A percentile compares a stretch with the other conserved stretches of the same genome.
phyloP scores from a whole-genome alignment of 2,329 filamentous ascomycete species.

The Colletotrichum filicis region DNA sequence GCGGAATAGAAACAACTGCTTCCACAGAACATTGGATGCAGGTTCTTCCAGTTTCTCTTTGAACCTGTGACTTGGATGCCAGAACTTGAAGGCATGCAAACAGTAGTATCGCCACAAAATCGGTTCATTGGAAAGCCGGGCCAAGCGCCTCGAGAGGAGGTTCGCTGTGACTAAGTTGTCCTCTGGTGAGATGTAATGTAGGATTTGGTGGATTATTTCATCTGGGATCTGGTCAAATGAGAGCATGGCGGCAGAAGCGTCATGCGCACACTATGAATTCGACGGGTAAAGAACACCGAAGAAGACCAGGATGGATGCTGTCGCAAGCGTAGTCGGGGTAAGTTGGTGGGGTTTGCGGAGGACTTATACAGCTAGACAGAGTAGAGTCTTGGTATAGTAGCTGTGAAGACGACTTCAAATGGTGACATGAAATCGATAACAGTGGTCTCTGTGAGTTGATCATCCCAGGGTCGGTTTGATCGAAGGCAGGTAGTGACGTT shows the following conservation, averaged over 20 bases:
- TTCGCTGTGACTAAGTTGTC: slow-evolving; percentile 62
- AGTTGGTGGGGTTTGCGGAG: not conserved
- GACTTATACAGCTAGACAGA: slow-evolving; percentile 9
- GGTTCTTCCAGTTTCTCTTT: slow-evolving; percentile 62
- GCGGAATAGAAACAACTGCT: slow-evolving; percentile 70
- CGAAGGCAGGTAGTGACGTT: not conserved
- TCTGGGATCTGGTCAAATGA: slow-evolving; percentile 72
- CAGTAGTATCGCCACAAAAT: slow-evolving; percentile 87
- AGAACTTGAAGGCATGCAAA: slow-evolving; percentile 74
- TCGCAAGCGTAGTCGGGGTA: slow-evolving; percentile 1
- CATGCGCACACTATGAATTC: not conserved
- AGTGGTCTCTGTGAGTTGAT: not conserved
- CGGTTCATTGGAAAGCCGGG: slow-evolving; percentile 74
- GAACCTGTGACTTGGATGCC: slow-evolving; percentile 76
- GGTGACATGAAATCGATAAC: not conserved
- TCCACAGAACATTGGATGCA: slow-evolving; percentile 77
- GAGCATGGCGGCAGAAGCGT: slow-evolving; percentile 39
- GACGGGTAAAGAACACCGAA: not conserved
- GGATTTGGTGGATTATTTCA: slow-evolving; percentile 85
- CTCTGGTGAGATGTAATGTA: slow-evolving; percentile 70
- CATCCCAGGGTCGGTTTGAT: not conserved
- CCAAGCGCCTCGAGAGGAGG: slow-evolving; percentile 70
- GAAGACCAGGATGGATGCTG: not conserved
- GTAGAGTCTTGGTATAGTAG: not conserved
- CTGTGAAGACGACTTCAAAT: not conserved